phyloP scores from a whole-genome alignment of 305 asterid species.

The Fraxinus sp. region DNA sequence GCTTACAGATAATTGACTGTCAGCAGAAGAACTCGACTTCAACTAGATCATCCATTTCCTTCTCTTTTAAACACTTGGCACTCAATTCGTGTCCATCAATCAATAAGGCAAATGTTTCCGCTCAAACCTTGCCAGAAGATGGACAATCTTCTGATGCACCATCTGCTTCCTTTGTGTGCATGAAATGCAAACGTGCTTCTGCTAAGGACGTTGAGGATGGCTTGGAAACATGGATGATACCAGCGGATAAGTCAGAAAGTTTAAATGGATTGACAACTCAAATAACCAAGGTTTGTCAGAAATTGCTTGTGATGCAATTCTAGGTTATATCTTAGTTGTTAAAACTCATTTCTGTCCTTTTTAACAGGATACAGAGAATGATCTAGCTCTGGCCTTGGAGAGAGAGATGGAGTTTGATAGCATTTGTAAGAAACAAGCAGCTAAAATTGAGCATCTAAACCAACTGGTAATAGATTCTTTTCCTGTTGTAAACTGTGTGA shows the following conservation, averaged over 20 bases:
- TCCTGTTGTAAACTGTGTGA: slow-evolving; percentile 2
- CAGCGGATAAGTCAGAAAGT: slow-evolving; percentile 34
- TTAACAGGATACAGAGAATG: slow-evolving; percentile 51
- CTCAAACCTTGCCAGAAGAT: slow-evolving; percentile 44
- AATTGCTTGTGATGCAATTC: slow-evolving; percentile 12
- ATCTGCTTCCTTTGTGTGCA: slow-evolving; percentile 48
- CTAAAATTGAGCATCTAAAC: slow-evolving; percentile 65
- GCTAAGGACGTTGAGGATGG: slow-evolving; percentile 37
- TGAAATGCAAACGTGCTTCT: slow-evolving; percentile 51
- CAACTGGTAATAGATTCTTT: slow-evolving; percentile 49
- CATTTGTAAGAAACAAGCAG: slow-evolving; percentile 73
- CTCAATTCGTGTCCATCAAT: slow-evolving; percentile 50
- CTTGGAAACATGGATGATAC: slow-evolving; percentile 34
- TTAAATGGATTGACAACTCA: slow-evolving; percentile 27
- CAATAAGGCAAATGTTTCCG: slow-evolving; percentile 51
- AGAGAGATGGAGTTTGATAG: slow-evolving; percentile 65
- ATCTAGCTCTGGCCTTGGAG: slow-evolving; percentile 33
- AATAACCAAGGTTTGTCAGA: slow-evolving; percentile 35
- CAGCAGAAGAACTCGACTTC: slow-evolving; percentile 70
- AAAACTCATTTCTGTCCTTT: not conserved
- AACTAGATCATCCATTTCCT: slow-evolving; percentile 73
- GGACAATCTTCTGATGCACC: slow-evolving; percentile 34
- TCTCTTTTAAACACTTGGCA: slow-evolving; percentile 86
- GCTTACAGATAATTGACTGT: slow-evolving; percentile 74
- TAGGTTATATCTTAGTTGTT: not conserved